A percentile compares a stretch with the other conserved stretches of the same genome.
Conservation (phyloP, 2,329 filamentous ascomycete species). For the Erysiphe pisi region DNA sequence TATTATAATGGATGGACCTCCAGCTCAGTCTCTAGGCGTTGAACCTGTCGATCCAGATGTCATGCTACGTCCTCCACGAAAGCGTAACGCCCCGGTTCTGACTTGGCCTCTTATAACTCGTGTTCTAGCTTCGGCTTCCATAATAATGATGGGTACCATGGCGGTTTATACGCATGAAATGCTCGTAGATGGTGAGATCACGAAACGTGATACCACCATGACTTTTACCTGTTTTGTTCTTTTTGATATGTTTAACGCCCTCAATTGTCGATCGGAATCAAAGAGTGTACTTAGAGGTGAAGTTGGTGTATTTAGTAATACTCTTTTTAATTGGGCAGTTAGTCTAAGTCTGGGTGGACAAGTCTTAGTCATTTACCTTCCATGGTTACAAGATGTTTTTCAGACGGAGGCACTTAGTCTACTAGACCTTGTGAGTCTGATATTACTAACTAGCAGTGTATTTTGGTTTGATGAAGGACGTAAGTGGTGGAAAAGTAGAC, state of each 20-base stretch:
- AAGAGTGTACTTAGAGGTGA: slow-evolving; percentile 86
- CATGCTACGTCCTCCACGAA: slow-evolving; percentile 80
- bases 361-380: slow-evolving; percentile 84
- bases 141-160: slow-evolving; percentile 91
- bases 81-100: slow-evolving; percentile 80
- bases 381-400: slow-evolving; percentile 85
- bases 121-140: slow-evolving; percentile 72
- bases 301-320: slow-evolving; percentile 70
- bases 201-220: slow-evolving; percentile 93
- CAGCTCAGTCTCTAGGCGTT: slow-evolving; percentile 91
- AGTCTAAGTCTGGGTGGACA: slow-evolving; percentile 75
- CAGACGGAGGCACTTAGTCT: slow-evolving; percentile 79
- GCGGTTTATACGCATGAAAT: slow-evolving; percentile 87
- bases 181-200: slow-evolving; percentile 69
- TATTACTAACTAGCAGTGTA: slow-evolving; percentile 72
- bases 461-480: slow-evolving; percentile 90
- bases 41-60: slow-evolving; percentile 90
- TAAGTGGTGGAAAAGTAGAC: slow-evolving; percentile 59
- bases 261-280: slow-evolving; percentile 80
- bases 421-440: slow-evolving; percentile 60
- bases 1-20: slow-evolving; percentile 98
- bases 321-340: slow-evolving; percentile 95
- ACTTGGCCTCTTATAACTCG: slow-evolving; percentile 71
- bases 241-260: slow-evolving; percentile 99
- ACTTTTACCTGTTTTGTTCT: slow-evolving; percentile 98